Evolutionary conservation across 1,139 yeast genomes (phyloP).

Genomic region (Suhomyces bolitotheri): DNA sequence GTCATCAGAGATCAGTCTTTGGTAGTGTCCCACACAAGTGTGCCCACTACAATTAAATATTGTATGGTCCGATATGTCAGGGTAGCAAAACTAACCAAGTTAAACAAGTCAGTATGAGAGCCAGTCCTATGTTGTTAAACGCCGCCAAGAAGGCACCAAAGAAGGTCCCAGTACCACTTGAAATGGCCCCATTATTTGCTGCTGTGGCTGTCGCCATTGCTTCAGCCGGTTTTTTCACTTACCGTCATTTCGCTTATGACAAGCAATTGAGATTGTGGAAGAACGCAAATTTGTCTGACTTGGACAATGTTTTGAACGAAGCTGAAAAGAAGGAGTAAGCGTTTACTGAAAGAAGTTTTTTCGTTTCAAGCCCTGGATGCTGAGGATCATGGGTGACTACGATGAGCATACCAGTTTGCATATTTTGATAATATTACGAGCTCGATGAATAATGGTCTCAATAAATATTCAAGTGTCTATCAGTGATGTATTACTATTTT

Average conservation of each 20-base stretch:
- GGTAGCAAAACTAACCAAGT: background rate
- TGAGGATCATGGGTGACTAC: slow-evolving; percentile 1
- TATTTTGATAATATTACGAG: background rate
- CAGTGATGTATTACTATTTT: background rate
- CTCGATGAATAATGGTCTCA: slow-evolving; percentile 2
- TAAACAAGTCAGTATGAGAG: slow-evolving; percentile 45
- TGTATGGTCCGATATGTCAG: slow-evolving; percentile 10
- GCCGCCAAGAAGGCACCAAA: slow-evolving; percentile 39
- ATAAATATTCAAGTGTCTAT: slow-evolving; percentile 2
- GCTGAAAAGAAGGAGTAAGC: slow-evolving; percentile 29
- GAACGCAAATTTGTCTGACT: slow-evolving; percentile 58
- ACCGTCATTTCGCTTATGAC: slow-evolving; percentile 71
- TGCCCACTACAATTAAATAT: slow-evolving; percentile 10
- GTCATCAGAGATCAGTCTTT: slow-evolving; percentile 1
- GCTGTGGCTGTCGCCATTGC: slow-evolving; percentile 62
- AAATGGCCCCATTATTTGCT: slow-evolving; percentile 71
- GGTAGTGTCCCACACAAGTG: slow-evolving; percentile 3
- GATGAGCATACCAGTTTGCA: slow-evolving; percentile 8
- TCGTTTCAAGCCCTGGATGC: too few species aligned
- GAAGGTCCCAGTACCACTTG: slow-evolving; percentile 58
- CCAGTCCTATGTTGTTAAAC: slow-evolving; percentile 53
- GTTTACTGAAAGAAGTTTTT: background rate
- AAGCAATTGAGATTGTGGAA: slow-evolving; percentile 68
- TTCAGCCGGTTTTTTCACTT: slow-evolving; percentile 69
- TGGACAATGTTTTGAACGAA: slow-evolving; percentile 58